Conservation (phyloP, 202 grass and related monocot genomes). For the Eragrostis tef region DNA sequence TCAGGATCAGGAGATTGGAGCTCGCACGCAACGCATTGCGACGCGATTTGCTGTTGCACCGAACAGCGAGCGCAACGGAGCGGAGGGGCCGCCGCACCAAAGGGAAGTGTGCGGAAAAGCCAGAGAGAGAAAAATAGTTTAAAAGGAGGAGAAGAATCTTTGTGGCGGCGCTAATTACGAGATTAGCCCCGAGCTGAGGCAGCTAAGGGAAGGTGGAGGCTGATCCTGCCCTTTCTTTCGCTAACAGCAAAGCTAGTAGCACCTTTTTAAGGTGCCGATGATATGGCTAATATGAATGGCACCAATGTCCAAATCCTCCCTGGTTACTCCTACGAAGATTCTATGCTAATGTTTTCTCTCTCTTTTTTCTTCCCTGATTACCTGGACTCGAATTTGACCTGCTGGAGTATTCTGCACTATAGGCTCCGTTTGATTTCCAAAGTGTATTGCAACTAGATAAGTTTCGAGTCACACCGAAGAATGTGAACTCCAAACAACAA, state of each 20-base stretch:
- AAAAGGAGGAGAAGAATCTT: constrained; percentile 14
- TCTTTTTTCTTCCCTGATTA: not conserved
- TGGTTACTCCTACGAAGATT: not conserved
- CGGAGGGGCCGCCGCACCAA: not conserved
- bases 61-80: constrained; percentile 10
- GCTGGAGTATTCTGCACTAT: no score
- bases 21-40: constrained; percentile 45
- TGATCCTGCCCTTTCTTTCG: constrained; percentile 24
- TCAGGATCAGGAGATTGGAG: constrained; percentile 47
- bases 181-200: constrained; percentile 10
- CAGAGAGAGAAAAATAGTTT: not conserved
- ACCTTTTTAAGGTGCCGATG: not conserved
- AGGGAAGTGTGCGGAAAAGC: not conserved
- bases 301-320: not conserved
- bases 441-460: not conserved
- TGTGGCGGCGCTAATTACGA: constrained; percentile 23
- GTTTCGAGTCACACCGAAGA: not conserved
- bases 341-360: not conserved
- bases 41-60: constrained; percentile 45
- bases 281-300: not conserved
- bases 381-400: not conserved
- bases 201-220: not conserved
- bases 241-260: constrained; percentile 4
- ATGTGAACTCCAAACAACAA: not conserved
- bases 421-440: not conserved